phyloP scores from a whole-genome alignment of 352 stramenopile genomes.

The Pythium rhizo-oryzae region DNA sequence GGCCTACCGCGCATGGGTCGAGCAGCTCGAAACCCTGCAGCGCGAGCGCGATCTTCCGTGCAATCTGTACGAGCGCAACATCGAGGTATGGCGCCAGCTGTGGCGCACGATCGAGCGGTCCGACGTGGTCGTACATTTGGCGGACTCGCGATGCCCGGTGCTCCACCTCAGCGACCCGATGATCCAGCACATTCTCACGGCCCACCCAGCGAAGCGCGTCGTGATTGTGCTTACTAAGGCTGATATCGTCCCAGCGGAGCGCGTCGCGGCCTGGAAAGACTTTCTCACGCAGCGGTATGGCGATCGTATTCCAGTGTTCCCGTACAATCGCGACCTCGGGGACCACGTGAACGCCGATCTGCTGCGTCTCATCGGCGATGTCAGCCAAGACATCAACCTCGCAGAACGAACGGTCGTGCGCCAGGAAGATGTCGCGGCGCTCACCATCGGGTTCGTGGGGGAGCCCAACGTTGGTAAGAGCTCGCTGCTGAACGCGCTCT shows the following conservation, averaged over 20 bases:
- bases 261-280: constrained; percentile 93
- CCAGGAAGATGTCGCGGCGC: constrained; percentile 85
- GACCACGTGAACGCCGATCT: constrained; percentile 51
- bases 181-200: constrained; percentile 46
- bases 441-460: constrained; percentile 96
- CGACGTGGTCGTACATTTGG: constrained; percentile 76
- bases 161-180: constrained; percentile 74
- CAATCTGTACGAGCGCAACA: constrained; percentile 81
- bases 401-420: constrained; percentile 91
- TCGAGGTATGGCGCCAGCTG: constrained; percentile 83
- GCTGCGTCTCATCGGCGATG: constrained; percentile 46
- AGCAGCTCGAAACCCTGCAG: constrained; percentile 35
- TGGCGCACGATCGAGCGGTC: constrained; percentile 83
- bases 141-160: constrained; percentile 69
- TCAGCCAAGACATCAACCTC: constrained; percentile 31
- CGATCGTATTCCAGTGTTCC: constrained; percentile 84
- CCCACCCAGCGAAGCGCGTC: constrained; percentile 86
- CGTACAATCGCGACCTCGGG: constrained; percentile 67
- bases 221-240: constrained; percentile 99
- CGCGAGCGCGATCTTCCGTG: constrained; percentile 28
- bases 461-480: constrained; percentile 97
- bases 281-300: constrained; percentile 87
- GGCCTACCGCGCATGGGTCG: constrained; percentile 62
- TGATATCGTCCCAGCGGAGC: constrained; percentile 91
- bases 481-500: constrained; percentile 93